These are phyloP conservation scores for Colletotrichum incanum DNA, from an alignment of 2,329 filamentous ascomycete genomes.

Conservation along the genomic window DNA sequence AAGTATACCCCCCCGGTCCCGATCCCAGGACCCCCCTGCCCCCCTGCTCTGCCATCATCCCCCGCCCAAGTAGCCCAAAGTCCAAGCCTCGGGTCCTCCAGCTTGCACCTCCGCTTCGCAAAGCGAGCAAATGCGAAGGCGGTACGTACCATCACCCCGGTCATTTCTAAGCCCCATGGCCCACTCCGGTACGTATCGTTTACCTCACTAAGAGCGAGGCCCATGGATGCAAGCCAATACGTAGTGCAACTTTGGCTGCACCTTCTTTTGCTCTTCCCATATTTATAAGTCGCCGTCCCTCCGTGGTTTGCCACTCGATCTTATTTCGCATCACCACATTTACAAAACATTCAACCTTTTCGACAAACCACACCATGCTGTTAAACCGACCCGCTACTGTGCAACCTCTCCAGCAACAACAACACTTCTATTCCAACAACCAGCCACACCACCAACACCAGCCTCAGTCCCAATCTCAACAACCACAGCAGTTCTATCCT, in stretches of 20 bases:
- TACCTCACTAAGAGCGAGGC: conserved; percentile 21
- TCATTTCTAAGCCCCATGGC: conserved; percentile 23
- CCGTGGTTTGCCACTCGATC: conserved; percentile 35
- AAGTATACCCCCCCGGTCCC: conserved; percentile 12
- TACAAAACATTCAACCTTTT: conserved; percentile 16
- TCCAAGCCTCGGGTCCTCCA: conserved; percentile 36
- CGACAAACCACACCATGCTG: conserved; percentile 37
- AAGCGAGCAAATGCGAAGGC: conserved; percentile 15
- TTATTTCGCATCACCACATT: conserved; percentile 1
- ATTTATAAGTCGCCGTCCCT: conserved; percentile 38
- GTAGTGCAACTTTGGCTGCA: conserved; percentile 18
- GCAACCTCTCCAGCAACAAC: conserved; percentile 33
- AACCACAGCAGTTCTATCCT: conserved; percentile 14
- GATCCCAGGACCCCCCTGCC: conserved; percentile 26
- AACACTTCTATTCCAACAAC: conserved; percentile 5
- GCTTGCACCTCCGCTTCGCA: conserved; percentile 36
- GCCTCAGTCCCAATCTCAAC: conserved; percentile 7
- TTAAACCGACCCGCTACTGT: conserved; percentile 35
- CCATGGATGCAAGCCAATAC: conserved; percentile 33
- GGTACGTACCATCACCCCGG: conserved; percentile 24
- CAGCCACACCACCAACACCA: conserved; percentile 19
- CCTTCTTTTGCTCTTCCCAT: conserved; percentile 29
- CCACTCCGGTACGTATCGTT: conserved; percentile 12
- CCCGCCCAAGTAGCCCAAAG: conserved; percentile 10
- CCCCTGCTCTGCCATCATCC: conserved; percentile 20